Conservation (phyloP, 2,329 filamentous ascomycete species). For the Penicillium sp. region DNA sequence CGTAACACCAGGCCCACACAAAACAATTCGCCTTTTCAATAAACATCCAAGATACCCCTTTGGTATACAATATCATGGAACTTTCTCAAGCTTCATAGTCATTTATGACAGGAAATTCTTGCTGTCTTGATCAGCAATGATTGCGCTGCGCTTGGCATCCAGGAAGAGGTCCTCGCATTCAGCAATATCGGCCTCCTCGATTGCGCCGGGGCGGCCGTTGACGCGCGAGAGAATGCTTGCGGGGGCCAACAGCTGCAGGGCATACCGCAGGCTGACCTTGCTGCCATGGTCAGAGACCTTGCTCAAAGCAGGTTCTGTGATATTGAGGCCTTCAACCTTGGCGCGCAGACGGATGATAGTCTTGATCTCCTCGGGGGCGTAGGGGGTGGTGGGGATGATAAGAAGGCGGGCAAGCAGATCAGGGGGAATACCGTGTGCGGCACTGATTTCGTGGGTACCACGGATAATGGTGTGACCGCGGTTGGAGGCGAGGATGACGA, state of each 20-base stretch:
- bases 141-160: constrained; percentile 74
- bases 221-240: constrained; percentile 88
- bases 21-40: constrained; percentile 28
- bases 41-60: constrained; percentile 20
- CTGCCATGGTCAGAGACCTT: constrained; percentile 85
- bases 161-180: constrained; percentile 84
- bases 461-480: constrained; percentile 90
- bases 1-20: constrained; percentile 21
- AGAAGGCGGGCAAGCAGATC: constrained; percentile 92
- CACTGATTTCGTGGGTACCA: constrained; percentile 73
- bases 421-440: constrained; percentile 88
- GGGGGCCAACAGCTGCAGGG: constrained; percentile 84
- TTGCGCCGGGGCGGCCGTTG: constrained; percentile 68
- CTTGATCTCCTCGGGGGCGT: constrained; percentile 85
- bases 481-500: constrained; percentile 96
- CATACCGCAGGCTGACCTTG: constrained; percentile 86
- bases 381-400: constrained; percentile 92
- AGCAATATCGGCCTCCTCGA: constrained; percentile 72
- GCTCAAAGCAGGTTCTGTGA: constrained; percentile 79
- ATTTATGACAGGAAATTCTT: constrained; percentile 56
- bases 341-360: constrained; percentile 83
- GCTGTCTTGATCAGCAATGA: constrained; percentile 64
- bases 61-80: constrained; percentile 27
- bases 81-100: constrained; percentile 19
- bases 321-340: constrained; percentile 73